phyloP scores from a whole-genome alignment of 164 flowering plant genomes.

The Akebia trifoliata region DNA sequence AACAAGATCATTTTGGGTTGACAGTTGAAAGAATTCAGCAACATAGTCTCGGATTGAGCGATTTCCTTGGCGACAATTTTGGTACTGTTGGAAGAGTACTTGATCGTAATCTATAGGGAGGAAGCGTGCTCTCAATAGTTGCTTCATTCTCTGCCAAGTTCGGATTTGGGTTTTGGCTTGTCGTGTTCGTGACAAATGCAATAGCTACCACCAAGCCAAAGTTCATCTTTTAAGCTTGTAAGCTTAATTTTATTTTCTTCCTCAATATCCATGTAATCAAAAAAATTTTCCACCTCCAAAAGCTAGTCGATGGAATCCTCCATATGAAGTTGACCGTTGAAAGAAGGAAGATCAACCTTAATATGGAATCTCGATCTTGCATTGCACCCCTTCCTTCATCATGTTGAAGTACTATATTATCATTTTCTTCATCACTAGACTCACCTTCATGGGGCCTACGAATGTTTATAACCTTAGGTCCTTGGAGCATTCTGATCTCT shows the following conservation, averaged over 20 bases:
- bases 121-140: not conserved
- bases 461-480: too few relatives aligned
- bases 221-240: not conserved
- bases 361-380: too few relatives aligned
- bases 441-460: too few relatives aligned
- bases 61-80: not conserved
- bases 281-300: not conserved
- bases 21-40: not conserved
- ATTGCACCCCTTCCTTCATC: too few relatives aligned
- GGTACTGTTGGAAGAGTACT: not conserved
- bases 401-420: too few relatives aligned
- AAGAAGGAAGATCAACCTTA: not conserved
- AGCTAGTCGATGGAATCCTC: not conserved
- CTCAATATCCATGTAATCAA: not conserved
- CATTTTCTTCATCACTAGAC: too few relatives aligned
- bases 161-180: not conserved
- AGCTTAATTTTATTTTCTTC: not conserved
- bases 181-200: not conserved
- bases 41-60: not conserved
- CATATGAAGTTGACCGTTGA: not conserved
- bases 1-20: not conserved
- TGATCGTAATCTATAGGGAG: not conserved
- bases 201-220: conserved; percentile 1
- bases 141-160: not conserved
- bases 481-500: too few relatives aligned